phyloP scores from a whole-genome alignment of 495 filamentous ascomycete species.

The Penicillium tannophilum region DNA sequence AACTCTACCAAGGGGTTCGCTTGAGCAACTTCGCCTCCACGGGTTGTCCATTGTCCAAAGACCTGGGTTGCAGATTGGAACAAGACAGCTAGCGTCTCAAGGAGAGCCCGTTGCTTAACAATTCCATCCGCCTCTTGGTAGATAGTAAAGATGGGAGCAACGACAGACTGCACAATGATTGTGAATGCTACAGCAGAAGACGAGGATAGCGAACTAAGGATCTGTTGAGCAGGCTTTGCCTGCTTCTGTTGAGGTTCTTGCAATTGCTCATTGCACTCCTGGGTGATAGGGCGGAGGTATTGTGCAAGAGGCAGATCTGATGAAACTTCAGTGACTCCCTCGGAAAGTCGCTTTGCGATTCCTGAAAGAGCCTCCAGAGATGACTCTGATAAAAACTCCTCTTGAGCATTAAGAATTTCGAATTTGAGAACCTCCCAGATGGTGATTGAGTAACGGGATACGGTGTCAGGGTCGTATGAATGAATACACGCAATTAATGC shows the following conservation, averaged over 20 bases:
- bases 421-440: conserved; percentile 77
- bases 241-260: conserved; percentile 78
- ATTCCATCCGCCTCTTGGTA: conserved; percentile 66
- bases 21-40: conserved; percentile 32
- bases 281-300: conserved; percentile 64
- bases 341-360: conserved; percentile 61
- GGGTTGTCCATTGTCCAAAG: conserved; percentile 58
- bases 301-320: conserved; percentile 57
- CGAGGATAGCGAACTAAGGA: conserved; percentile 57
- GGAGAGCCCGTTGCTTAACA: conserved; percentile 66
- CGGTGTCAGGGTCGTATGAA: conserved; percentile 61
- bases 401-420: conserved; percentile 73
- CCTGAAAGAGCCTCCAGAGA: conserved; percentile 56
- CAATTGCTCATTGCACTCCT: conserved; percentile 71
- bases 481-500: conserved; percentile 62
- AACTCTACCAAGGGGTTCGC: conserved; percentile 60
- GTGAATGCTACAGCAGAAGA: conserved; percentile 58
- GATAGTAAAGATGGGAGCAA: conserved; percentile 62
- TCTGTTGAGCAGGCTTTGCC: conserved; percentile 67
- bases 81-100: conserved; percentile 64
- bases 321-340: conserved; percentile 49
- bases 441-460: conserved; percentile 68
- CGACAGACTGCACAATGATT: conserved; percentile 55
- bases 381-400: conserved; percentile 67
- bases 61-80: conserved; percentile 58